phyloP scores from a whole-genome alignment of 371 early-diverging fungal species.

The Mortierella sp. region DNA sequence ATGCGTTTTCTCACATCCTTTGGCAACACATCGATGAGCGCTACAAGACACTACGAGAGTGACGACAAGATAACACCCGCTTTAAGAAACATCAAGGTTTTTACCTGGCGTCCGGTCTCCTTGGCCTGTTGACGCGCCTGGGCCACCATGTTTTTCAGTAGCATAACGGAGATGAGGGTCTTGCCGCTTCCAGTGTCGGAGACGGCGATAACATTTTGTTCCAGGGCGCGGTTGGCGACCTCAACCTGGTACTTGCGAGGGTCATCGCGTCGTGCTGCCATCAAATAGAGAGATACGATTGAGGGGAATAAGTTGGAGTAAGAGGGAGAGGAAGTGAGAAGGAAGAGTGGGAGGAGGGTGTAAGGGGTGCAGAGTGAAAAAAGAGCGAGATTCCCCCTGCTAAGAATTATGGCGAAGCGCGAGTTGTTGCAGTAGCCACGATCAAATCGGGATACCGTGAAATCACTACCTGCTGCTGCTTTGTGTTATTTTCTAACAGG shows the following conservation, averaged over 20 bases:
- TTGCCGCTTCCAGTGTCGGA: conserved; percentile 94
- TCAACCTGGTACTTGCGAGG: conserved; percentile 87
- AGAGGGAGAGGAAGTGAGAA: not conserved
- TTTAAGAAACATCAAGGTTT: conserved; percentile 17
- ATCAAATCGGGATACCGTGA: conserved; percentile 2
- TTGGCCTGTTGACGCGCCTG: conserved; percentile 58
- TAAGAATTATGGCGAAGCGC: not conserved
- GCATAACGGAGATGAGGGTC: conserved; percentile 87
- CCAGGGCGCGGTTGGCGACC: conserved; percentile 74
- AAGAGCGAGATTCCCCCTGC: not conserved
- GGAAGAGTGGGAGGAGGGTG: too few species aligned
- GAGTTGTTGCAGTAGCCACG: not conserved
- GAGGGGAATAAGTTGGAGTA: not conserved
- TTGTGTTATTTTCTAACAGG: not conserved
- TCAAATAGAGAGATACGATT: not conserved
- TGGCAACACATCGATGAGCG: too few species aligned
- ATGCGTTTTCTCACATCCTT: too few species aligned
- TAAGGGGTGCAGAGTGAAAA: not conserved
- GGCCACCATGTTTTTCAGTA: conserved; percentile 78
- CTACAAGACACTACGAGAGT: not conserved
- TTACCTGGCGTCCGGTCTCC: conserved; percentile 57
- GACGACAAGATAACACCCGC: not conserved
- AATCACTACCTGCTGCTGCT: not conserved
- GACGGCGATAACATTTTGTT: conserved; percentile 87
- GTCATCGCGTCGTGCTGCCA: conserved; percentile 16